Evolutionary conservation across 495 filamentous ascomycete genomes (phyloP), one percentile per base, ranked within the genome.

Genomic region (Letharia columbiana): DNA sequence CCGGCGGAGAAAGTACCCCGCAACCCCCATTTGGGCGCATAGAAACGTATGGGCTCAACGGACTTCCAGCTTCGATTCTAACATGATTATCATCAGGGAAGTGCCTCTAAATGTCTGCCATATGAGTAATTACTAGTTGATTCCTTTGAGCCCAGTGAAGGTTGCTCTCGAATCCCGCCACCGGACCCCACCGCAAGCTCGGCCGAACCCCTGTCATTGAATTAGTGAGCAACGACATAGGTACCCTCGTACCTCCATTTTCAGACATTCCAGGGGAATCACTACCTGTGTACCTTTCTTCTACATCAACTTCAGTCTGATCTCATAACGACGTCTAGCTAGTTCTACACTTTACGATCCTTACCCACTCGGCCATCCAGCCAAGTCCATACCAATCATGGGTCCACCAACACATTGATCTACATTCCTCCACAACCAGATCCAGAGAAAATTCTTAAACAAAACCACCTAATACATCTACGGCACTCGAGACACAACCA

Each of bases 401-500:
- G 49, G 20, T 59, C 40, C 60, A 58, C 45, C 67, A 31, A 5
- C 57, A 35, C 59, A 62, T 61, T 70, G 65, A 70, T 67, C 56
- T 67, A 57, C 67, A 61, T 66, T 64, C 68, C 68, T 56, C 11
- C 39, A 57, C 60, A 44, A 58, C 35, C 20, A 56, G 23, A 62
- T 41, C 41, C n/a, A 63, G 42, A 45, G n/a, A 58, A 57, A 58
- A 41, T 10, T 41, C 33, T 47, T 4, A 33, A 39, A 60, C 15
- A 41, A 35, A 37, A 8, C 37, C 40, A n/a, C 60, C n/a, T 35
- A 40, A 15, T 28, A 28, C 10, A 13, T 42, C 28, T 13, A n/a
- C 39, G 28, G 11, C 40, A 37, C 28, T 39, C 18, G 18, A 50
- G 62, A 40, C 33, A 41, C n/a, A 5, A 4, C 39, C 8, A 44